Evolutionary conservation across 257 asterid genomes (phyloP).

Genomic region (Fraxinus excelsior): DNA sequence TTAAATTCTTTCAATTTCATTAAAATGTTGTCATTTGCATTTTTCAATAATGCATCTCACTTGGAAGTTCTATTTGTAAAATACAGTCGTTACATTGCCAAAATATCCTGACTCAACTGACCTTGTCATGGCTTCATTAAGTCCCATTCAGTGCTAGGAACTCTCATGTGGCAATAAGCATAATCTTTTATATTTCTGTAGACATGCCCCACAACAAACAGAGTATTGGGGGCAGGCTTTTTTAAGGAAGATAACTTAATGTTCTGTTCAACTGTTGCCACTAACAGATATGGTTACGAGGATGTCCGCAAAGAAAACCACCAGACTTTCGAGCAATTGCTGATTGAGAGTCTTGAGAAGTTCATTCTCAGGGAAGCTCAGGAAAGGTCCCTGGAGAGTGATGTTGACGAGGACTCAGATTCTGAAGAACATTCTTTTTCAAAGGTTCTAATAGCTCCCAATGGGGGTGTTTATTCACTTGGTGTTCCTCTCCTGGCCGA

Average conservation of each 20-base stretch:
- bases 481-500: slow-evolving; percentile 85
- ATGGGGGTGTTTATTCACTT: slow-evolving; percentile 85
- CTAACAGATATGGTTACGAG: slow-evolving; percentile 92
- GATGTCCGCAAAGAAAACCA: slow-evolving; percentile 93
- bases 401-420: slow-evolving; percentile 63
- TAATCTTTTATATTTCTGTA: not conserved
- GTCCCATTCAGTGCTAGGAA: not conserved
- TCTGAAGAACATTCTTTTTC: slow-evolving; percentile 63
- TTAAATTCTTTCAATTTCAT: too few species aligned
- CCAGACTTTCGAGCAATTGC: slow-evolving; percentile 89
- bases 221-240: not conserved
- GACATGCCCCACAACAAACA: not conserved
- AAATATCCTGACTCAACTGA: not conserved
- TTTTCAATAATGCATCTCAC: not conserved
- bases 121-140: not conserved
- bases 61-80: not conserved
- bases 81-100: not conserved
- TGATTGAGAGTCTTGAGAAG: slow-evolving; percentile 90
- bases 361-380: slow-evolving; percentile 92
- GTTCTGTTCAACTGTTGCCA: slow-evolving; percentile 17
- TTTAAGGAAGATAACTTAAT: not conserved
- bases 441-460: slow-evolving; percentile 77
- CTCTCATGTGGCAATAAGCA: not conserved
- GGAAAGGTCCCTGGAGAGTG: slow-evolving; percentile 92
- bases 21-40: not conserved